These are phyloP conservation scores for Leishmania aethiopica DNA, from an alignment of 208 protist species.

Conservation along the genomic window DNA sequence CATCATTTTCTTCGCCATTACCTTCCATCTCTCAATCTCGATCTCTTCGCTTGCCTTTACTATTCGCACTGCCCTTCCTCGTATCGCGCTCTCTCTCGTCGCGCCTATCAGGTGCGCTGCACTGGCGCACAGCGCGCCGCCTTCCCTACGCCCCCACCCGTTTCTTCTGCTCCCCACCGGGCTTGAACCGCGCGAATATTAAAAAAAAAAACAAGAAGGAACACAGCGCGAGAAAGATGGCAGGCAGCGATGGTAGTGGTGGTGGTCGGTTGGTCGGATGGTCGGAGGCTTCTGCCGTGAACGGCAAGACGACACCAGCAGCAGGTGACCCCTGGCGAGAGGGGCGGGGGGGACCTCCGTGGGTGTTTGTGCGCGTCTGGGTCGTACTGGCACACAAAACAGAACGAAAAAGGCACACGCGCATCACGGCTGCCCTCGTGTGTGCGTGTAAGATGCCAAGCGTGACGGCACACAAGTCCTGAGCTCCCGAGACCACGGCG, in stretches of 20 bases:
- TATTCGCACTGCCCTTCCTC: neutral
- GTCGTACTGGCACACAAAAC: too few relatives aligned
- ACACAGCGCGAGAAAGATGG: neutral
- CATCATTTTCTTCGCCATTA: neutral
- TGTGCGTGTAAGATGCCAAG: neutral
- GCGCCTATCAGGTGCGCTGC: neutral
- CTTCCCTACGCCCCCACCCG: neutral
- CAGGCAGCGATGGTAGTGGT: too few relatives aligned
- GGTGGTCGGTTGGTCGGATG: neutral
- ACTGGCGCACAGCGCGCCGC: too few relatives aligned
- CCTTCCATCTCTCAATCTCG: too few relatives aligned
- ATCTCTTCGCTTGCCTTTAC: neutral
- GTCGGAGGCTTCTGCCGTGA: neutral
- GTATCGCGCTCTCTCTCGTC: neutral
- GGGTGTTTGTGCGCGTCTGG: too few relatives aligned
- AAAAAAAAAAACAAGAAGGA: neutral
- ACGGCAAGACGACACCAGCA: neutral
- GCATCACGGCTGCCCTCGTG: neutral
- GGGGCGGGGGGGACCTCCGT: too few relatives aligned
- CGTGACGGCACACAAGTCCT: neutral
- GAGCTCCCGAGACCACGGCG: too few relatives aligned
- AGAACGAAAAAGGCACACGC: neutral
- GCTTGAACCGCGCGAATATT: too few relatives aligned
- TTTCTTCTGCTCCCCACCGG: neutral
- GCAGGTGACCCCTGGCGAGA: neutral